Base-by-base conservation (phyloP, 106 monocot genomes). In the Allium sativum region DNA sequence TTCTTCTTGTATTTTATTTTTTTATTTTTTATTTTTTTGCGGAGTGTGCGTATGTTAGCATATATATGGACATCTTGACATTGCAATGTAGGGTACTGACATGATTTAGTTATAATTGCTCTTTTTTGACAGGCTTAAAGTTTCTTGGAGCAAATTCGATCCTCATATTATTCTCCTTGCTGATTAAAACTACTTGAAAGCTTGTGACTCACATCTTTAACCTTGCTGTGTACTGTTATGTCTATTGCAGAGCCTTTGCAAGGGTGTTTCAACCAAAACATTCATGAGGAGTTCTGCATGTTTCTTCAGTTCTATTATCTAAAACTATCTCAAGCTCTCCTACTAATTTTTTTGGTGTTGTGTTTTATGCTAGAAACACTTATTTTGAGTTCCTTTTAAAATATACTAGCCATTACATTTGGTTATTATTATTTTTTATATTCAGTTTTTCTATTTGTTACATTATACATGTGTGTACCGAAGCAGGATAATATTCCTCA, bases 201-300 rank as follows among this genome's bases (percentile, higher is more conserved):
- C 78, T 78, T 78, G 67, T 66, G 77, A 72, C 65, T 84, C 79
- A 80, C 73, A 48, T 78, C 70, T 69, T 81, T 81, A 85, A 78
- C 70, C 73, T 81, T 86, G 74, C 77, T 77, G 48, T 31, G 31
- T 75, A 64, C 66, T 78, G 65, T 81, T 81, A 68, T 73, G 70
- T 65, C 58, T 44, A 70, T 78, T 86, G 81, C 86, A 81, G 86
- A 77, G 69, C 5, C 2, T 61, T 17, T 62, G 53, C 47, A 16
- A 59, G 55, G 19, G 18, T 45, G 41, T 61, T 22, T 10, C 21
- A 16, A 42, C 61, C 42, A 21, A 21, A 40, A 14, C 11, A 52
- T 18, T 40, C 42, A 21, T 61, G 40, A 16, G 58, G 61, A 61
- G 56, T 12, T 22, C 10, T 58, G 15, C 41, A 40, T 59, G 59